phyloP scores from a whole-genome alignment of 2,329 filamentous ascomycete genomes.

The Fusarium sp. region DNA sequence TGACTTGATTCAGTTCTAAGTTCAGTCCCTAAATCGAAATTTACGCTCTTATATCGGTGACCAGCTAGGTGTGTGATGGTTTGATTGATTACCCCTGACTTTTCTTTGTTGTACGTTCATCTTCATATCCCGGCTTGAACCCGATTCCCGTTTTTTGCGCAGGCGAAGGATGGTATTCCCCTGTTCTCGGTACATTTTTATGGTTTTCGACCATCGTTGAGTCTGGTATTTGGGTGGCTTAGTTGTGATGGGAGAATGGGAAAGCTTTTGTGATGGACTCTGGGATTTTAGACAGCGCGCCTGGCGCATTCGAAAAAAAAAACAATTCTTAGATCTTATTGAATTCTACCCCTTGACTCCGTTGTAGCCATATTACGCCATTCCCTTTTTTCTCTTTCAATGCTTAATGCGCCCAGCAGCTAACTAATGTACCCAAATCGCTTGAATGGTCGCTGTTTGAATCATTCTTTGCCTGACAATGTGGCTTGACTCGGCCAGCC shows the following conservation, averaged over 20 bases:
- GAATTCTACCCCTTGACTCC: slow-evolving; percentile 43
- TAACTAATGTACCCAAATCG: slow-evolving; percentile 11
- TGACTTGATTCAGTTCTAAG: slow-evolving; percentile 73
- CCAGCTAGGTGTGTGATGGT: slow-evolving; percentile 7
- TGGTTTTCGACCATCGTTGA: slow-evolving; percentile 39
- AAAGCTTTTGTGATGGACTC: slow-evolving; percentile 42
- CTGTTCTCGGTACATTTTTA: slow-evolving; percentile 45
- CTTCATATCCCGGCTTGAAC: slow-evolving; percentile 36
- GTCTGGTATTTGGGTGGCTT: slow-evolving; percentile 41
- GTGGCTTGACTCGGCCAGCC: slow-evolving; percentile 4
- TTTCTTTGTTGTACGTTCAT: slow-evolving; percentile 35
- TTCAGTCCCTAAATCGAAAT: slow-evolving; percentile 5
- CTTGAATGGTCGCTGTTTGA: not conserved
- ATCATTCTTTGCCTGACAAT: not conserved
- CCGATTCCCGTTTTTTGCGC: slow-evolving; percentile 44
- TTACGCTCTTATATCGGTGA: not conserved
- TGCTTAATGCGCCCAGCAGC: not conserved
- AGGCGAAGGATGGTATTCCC: slow-evolving; percentile 48
- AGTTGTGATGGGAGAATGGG: slow-evolving; percentile 42
- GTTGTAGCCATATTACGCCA: slow-evolving; percentile 28
- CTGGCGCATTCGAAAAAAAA: slow-evolving; percentile 49
- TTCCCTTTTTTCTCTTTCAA: slow-evolving; percentile 11
- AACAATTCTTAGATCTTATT: slow-evolving; percentile 50
- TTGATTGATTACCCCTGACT: slow-evolving; percentile 23
- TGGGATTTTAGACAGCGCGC: slow-evolving; percentile 49